Conservation (phyloP, 2,329 filamentous ascomycete species). For the Colletotrichum theobromicola region DNA sequence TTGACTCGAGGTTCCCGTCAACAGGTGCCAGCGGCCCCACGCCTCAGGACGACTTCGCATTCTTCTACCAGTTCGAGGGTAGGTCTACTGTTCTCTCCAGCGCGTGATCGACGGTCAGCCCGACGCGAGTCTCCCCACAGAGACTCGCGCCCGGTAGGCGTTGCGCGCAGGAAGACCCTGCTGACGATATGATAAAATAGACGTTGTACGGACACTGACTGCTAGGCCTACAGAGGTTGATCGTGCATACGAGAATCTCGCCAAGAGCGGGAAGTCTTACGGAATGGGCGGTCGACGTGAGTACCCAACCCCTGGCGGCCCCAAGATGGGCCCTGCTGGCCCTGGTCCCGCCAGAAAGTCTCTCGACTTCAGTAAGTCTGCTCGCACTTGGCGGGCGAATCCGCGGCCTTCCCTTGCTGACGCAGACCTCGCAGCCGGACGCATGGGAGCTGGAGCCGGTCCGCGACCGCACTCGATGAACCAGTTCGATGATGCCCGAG, state of each 20-base stretch:
- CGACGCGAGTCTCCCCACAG: not conserved
- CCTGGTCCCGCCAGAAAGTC: slow-evolving; percentile 31
- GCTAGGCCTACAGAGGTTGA: slow-evolving; percentile 77
- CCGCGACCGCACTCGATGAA: slow-evolving; percentile 84
- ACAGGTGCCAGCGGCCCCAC: slow-evolving; percentile 77
- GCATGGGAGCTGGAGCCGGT: slow-evolving; percentile 60
- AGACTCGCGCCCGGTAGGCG: not conserved
- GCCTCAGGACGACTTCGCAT: slow-evolving; percentile 79
- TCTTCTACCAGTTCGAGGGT: slow-evolving; percentile 90
- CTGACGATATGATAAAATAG: slow-evolving; percentile 16
- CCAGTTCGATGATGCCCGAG: slow-evolving; percentile 79
- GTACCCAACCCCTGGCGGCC: slow-evolving; percentile 67
- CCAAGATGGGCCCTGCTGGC: slow-evolving; percentile 31
- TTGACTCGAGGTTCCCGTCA: slow-evolving; percentile 23
- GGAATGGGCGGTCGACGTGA: slow-evolving; percentile 78
- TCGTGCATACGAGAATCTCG: slow-evolving; percentile 90
- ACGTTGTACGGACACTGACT: slow-evolving; percentile 25
- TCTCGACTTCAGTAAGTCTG: slow-evolving; percentile 31
- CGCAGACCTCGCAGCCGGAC: slow-evolving; percentile 63
- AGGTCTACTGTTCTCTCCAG: slow-evolving; percentile 46
- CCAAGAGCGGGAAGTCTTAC: slow-evolving; percentile 96
- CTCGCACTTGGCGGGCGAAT: slow-evolving; percentile 22
- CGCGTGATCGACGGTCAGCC: not conserved
- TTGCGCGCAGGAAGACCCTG: slow-evolving; percentile 4
- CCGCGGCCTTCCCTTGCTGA: slow-evolving; percentile 27